Evolutionary conservation across 768 basidiomycete species (phyloP), one percentile per base, ranked within the genome.

Genomic region (Cyathus striatus): DNA sequence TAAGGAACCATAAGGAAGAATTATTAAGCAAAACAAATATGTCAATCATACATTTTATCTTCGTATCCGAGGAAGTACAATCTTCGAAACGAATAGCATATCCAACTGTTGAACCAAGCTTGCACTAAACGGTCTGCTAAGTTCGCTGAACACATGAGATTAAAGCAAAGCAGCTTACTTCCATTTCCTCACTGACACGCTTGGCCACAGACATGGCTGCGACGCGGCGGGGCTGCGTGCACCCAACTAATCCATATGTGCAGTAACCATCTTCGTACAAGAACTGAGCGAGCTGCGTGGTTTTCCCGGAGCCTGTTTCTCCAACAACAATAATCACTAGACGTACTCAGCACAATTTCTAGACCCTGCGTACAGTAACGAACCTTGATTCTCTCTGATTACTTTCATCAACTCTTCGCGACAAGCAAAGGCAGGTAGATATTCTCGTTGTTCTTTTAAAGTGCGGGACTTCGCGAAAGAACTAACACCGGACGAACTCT

Each of bases 141-240:
- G 26, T 23, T 38, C 42, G 18, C 32, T 4, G 13, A 22, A 36
- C 34, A 18, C 33, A 23, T 13, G 14, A 26, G 7, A 4, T 21
- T 6, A 25, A 37, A 38, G 43, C 18, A 32, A 36, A 41, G 27
- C 1, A 21, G 58, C 79, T 42, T 36, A 90, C 90, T 79, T 96
- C 90, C 87, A 99, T 98, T 66, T 99, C 96, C 59, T 99, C 96
- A 56, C 91, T 93, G 45, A 99, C 96, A 63, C 96, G 93, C 69
- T 99, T 98, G n/a, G 96, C 96, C 5, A 98, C 96, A 7, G 90
- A 94, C 96, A 99, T 98, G 13, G 96, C 96, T 35, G 96, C 96
- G 22, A 99, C 96, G 68, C 96, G 93, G 53, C 96, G 80, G 38
- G 96, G 96, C 59, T 99, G 96, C 0, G 96, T 99, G 58, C 96